Evolutionary conservation across 805 yeast species (phyloP), one percentile per base, ranked within the genome.

Genomic region (Kluyveromyces lactis): DNA sequence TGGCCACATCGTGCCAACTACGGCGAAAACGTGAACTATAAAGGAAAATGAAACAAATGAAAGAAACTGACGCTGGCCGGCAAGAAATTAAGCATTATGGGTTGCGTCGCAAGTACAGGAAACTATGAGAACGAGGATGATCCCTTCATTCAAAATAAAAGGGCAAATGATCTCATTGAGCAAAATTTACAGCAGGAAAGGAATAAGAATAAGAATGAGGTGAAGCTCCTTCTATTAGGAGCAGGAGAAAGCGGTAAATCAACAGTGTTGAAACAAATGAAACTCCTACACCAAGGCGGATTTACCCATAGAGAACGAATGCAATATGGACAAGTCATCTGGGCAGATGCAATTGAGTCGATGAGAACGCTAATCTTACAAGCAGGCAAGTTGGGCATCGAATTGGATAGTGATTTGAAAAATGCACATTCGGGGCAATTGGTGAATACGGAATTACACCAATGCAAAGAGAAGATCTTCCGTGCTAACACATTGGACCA

Each of bases 211-310:
- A 75, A 70, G 50, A 73, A 75, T 43, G 80, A 75, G 48, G 72
- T 81, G 26, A 86, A 81, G 56, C 67, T 90, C 44, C 62, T 90
- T 29, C 67, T 90, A n/a, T 63, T 87, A 26, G 96, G 97, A 31
- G 85, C 97, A 0, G 97, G 97, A 4, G 97, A 89, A 56, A 79
- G 90, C 38, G 97, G 97, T 4, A 89, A 89, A 57, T 83, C 95
- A 2, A 89, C 97, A 0, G 95, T 89, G 5, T 64, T 89, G 48
- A 89, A 89, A 60, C 97, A 89, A 58, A 72, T 89, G 77, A 77
- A 83, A 50, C 68, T 92, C 13, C 60, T 87, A 31, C 97, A 92
- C 57, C 83, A 86, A 43, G 81, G 83, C 32, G 94, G 95, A 2
- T 92, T 90, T 63, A 68, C 83, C 1, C 73, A 73, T 36, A 82